Conservation (phyloP, 202 grass and related monocot genomes). For the Digitaria exilis region DNA sequence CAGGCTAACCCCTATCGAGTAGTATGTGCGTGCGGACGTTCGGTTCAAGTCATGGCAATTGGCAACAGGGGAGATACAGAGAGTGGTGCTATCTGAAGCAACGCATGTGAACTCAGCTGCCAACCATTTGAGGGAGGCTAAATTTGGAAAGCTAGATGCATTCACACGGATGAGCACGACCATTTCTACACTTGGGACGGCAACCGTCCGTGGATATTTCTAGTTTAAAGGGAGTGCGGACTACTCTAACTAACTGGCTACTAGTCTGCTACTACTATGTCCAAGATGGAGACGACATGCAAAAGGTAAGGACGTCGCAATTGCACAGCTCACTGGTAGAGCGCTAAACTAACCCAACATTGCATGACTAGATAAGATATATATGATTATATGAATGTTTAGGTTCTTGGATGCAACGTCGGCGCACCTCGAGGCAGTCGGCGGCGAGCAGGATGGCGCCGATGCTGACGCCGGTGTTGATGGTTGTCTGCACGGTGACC, state of each 20-base stretch:
- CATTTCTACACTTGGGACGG: slow-evolving; percentile 5
- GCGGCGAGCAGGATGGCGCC: slow-evolving; percentile 83
- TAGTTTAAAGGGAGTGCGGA: not conserved
- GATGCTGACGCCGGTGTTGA: slow-evolving; percentile 91
- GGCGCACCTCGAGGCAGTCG: slow-evolving; percentile 76
- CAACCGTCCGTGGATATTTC: slow-evolving; percentile 11
- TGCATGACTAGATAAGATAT: not conserved
- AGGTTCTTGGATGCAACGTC: slow-evolving; percentile 5
- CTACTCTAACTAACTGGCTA: not conserved
- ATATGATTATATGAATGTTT: not conserved
- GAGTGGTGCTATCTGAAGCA: slow-evolving; percentile 24
- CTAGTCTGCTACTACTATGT: not conserved
- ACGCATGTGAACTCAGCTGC: not conserved
- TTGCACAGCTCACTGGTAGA: not conserved
- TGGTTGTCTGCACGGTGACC: slow-evolving; percentile 66
- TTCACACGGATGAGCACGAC: not conserved
- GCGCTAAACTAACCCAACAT: not conserved
- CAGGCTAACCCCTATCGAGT: not conserved
- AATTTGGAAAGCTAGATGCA: not conserved
- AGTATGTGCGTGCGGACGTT: slow-evolving; percentile 11
- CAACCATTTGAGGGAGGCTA: not conserved
- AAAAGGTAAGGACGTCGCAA: not conserved
- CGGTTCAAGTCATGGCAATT: slow-evolving; percentile 6
- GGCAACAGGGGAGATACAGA: not conserved
- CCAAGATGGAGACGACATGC: slow-evolving; percentile 6